These are phyloP conservation scores for Cyclotella sp. DNA, from an alignment of 108 stramenopile species.

Conservation along the genomic window DNA sequence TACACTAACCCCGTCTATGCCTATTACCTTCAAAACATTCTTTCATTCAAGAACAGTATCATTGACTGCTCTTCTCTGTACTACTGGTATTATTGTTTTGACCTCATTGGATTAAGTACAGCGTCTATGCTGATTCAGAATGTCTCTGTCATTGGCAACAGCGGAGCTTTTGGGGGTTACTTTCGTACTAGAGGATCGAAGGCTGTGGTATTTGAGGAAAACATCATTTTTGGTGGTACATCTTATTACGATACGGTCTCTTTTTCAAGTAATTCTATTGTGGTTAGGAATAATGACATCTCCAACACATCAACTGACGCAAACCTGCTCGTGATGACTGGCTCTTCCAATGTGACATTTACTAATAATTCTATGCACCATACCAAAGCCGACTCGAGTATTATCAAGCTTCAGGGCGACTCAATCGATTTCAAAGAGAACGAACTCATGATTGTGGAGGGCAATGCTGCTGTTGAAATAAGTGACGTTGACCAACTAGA, in stretches of 20 bases:
- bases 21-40: not conserved
- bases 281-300: not conserved
- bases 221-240: not conserved
- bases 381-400: not conserved
- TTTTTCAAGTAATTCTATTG: not conserved
- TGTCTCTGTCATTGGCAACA: not conserved
- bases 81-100: no score
- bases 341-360: not conserved
- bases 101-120: not conserved
- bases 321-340: not conserved
- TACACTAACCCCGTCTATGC: not conserved
- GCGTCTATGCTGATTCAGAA: not conserved
- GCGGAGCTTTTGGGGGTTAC: not conserved
- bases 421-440: not conserved
- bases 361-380: not conserved
- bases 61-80: no score
- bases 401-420: not conserved
- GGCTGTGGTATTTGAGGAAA: not conserved
- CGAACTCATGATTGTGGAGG: not conserved
- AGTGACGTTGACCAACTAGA: not conserved
- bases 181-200: not conserved
- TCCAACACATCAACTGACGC: not conserved
- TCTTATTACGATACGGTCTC: not conserved
- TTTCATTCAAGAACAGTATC: conserved; percentile 7
- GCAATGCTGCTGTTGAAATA: not conserved